Conservation (phyloP, 2,329 filamentous ascomycete species). For the Fusarium musae region DNA sequence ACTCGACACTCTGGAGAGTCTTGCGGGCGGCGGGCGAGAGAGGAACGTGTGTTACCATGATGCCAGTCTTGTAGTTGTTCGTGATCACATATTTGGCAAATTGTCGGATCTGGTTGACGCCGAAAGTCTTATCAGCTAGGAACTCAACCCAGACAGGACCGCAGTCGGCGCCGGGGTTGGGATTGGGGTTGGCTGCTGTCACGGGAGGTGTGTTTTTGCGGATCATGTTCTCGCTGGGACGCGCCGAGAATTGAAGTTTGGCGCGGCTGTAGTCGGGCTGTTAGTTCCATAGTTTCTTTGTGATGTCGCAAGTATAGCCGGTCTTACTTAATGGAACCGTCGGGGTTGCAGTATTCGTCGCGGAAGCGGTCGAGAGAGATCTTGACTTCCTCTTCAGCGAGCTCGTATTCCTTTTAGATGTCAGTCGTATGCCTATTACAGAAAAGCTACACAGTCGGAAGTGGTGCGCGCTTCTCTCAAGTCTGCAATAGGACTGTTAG, state of each 20-base stretch:
- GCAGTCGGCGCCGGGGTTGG: constrained; percentile 77
- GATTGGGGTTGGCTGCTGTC: constrained; percentile 75
- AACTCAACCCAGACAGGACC: constrained; percentile 96
- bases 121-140: constrained; percentile 80
- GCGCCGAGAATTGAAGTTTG: constrained; percentile 88
- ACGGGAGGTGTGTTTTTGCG: constrained; percentile 81
- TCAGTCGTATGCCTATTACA: constrained; percentile 15
- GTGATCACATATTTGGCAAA: constrained; percentile 86
- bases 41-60: constrained; percentile 85
- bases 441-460: constrained; percentile 1
- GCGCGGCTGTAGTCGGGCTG: constrained; percentile 68
- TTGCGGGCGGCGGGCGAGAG: constrained; percentile 90
- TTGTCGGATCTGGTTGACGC: constrained; percentile 89
- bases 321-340: constrained; percentile 80
- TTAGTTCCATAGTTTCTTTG: constrained; percentile 7
- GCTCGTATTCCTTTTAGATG: constrained; percentile 81
- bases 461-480: neutral
- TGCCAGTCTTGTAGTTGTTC: constrained; percentile 87
- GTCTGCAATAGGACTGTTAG: constrained; percentile 7
- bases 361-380: constrained; percentile 88
- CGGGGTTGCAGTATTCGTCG: constrained; percentile 74
- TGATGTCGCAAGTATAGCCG: neutral
- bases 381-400: constrained; percentile 88
- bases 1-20: constrained; percentile 80
- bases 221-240: constrained; percentile 85